Base-by-base conservation (phyloP, 768 basidiomycete genomes). In the Mycena crocata region DNA sequence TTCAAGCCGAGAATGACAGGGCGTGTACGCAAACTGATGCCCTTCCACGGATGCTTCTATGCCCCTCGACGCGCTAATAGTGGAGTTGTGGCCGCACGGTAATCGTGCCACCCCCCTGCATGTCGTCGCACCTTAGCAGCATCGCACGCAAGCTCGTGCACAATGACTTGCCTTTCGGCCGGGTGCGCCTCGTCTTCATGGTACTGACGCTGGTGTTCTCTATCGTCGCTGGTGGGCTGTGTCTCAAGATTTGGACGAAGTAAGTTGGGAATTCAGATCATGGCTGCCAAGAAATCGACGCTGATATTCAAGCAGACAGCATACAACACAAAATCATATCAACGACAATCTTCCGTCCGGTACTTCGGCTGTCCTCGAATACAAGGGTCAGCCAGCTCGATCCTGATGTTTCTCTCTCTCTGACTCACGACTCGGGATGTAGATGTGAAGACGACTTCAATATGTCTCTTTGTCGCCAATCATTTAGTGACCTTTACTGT, bases 221-320 rank as follows among this genome's bases (percentile, higher is more conserved):
- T 9, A 70, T 62, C 28, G 55, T 70, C 30, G 46, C 42, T 24
- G 68, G 68, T 14, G 68, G 54, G 26, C 26, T 67, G 10, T 72
- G 65, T 39, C 15, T 72, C 14, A 69, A 72, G 55, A 45, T 72
- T 13, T 72, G 68, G 62, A 70, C 68, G 7, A 67, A 67, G 71
- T 72, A 30, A 26, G 70, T 55, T n/a, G n/a, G n/a, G n/a, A n/a
- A 57, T 42, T 21, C 15, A 42, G 28, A 40, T 48, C 28, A 32
- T 40, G 49, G 45, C 37, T n/a, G 5, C 59, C n/a, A 34, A 24
- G 23, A 2, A 23, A 24, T 49, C n/a, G n/a, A n/a, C n/a, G n/a
- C n/a, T n/a, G 28, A 39, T 32, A 32, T 51, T 30, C 32, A 61
- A 34, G 17, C 31, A 72, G 71, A 58, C 71, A 72, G n/a, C 50